A percentile compares a stretch with the other conserved stretches of the same genome.
Conservation (phyloP, 345 rosid species). For the Euphorbia lathyris region DNA sequence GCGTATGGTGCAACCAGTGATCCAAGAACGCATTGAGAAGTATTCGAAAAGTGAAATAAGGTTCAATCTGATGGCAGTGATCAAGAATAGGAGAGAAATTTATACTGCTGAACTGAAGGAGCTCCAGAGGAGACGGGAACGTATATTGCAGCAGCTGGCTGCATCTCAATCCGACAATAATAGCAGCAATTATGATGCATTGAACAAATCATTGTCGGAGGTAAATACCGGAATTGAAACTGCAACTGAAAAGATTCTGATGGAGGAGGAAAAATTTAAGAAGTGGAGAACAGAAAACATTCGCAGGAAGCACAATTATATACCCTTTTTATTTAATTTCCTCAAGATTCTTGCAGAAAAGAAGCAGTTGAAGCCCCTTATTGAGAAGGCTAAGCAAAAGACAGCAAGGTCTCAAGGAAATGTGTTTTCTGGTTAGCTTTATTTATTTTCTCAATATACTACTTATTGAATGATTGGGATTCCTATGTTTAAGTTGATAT, state of each 20-base stretch:
- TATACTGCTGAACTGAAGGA: slow-evolving; percentile 85
- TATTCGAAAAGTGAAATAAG: slow-evolving; percentile 92
- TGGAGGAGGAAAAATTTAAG: slow-evolving; percentile 95
- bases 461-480: too few relatives aligned
- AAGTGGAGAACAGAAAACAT: slow-evolving; percentile 96
- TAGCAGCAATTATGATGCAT: slow-evolving; percentile 46
- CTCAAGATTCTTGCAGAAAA: slow-evolving; percentile 97
- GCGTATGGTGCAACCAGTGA: slow-evolving; percentile 87
- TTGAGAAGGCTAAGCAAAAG: slow-evolving; percentile 97
- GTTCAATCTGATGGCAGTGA: slow-evolving; percentile 92
- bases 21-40: slow-evolving; percentile 88
- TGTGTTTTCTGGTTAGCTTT: background rate
- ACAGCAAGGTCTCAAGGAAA: slow-evolving; percentile 32
- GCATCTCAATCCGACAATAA: slow-evolving; percentile 49
- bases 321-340: slow-evolving; percentile 91
- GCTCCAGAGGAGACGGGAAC: slow-evolving; percentile 78
- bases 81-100: slow-evolving; percentile 83
- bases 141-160: slow-evolving; percentile 63
- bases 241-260: slow-evolving; percentile 76
- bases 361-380: slow-evolving; percentile 97
- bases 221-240: slow-evolving; percentile 72
- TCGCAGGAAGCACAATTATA: slow-evolving; percentile 93
- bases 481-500: too few relatives aligned
- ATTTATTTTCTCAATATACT: background rate
- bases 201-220: slow-evolving; percentile 62